These are phyloP conservation scores for Mucor piriformis DNA, from an alignment of 371 early-diverging fungal species.

Conservation along the genomic window DNA sequence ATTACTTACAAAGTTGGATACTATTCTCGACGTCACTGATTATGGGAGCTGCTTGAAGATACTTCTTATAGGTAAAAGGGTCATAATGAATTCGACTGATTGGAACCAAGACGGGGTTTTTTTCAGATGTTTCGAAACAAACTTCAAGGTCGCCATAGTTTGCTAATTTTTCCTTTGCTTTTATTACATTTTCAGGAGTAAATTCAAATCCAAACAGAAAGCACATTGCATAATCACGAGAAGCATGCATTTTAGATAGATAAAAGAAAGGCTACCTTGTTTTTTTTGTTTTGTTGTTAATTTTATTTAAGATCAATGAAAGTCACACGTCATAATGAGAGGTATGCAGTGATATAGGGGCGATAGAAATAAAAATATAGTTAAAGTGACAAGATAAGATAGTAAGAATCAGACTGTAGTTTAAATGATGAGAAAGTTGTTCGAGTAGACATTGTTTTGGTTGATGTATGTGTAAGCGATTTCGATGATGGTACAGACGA, in stretches of 20 bases:
- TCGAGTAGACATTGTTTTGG: no score
- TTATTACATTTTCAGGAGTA: slow-evolving; percentile 12
- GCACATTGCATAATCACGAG: slow-evolving; percentile 18
- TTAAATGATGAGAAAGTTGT: no score
- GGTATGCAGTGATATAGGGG: no score
- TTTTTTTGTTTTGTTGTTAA: no score
- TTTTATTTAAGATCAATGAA: no score
- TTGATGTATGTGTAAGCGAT: no score
- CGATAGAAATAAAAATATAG: no score
- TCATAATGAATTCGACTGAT: slow-evolving; percentile 6
- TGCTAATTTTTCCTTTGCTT: slow-evolving; percentile 8
- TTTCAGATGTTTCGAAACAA: slow-evolving; percentile 10
- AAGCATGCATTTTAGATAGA: slow-evolving; percentile 9
- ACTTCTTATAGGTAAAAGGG: slow-evolving; percentile 13
- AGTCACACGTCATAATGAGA: no score
- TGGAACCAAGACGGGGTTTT: slow-evolving; percentile 11
- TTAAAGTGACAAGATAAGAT: no score
- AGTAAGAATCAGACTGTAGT: no score
- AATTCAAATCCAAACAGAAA: slow-evolving; percentile 16
- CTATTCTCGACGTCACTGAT: slow-evolving; percentile 15
- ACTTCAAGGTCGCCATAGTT: slow-evolving; percentile 13
- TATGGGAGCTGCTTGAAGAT: slow-evolving; percentile 15
- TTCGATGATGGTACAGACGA: no score
- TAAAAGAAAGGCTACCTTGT: slow-evolving; percentile 15
- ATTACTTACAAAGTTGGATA: slow-evolving; percentile 10